A percentile compares a stretch with the other conserved stretches of the same genome.
phyloP scores from a whole-genome alignment of 495 filamentous ascomycete genomes.

The Friedmanniomyces simplex region DNA sequence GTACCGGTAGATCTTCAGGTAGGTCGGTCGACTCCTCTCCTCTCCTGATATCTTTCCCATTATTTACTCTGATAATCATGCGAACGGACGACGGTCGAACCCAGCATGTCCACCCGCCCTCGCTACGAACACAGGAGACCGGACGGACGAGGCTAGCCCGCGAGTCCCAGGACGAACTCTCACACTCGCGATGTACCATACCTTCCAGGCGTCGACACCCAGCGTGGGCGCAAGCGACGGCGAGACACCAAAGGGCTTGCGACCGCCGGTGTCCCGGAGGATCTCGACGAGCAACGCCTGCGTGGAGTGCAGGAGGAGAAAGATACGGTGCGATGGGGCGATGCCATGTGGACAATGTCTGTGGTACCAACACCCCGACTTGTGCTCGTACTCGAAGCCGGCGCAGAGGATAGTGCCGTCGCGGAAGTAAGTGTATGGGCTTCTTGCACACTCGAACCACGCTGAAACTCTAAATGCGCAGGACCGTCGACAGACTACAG shows the following conservation, averaged over 20 bases:
- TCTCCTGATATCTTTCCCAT: neutral
- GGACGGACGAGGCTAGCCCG: neutral
- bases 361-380: slow-evolving; percentile 32
- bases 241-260: neutral
- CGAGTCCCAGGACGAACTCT: neutral
- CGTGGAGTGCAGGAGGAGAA: slow-evolving; percentile 17
- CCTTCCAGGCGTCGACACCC: slow-evolving; percentile 10
- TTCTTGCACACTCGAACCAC: too few species aligned
- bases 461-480: too few species aligned
- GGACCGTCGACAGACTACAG: slow-evolving; percentile 29
- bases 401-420: slow-evolving; percentile 29
- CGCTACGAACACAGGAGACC: neutral
- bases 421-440: slow-evolving; percentile 26
- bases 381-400: slow-evolving; percentile 31
- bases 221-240: neutral
- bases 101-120: neutral
- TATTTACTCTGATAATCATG: neutral
- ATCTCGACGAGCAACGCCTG: slow-evolving; percentile 20
- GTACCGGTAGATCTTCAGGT: too few species aligned
- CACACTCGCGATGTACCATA: slow-evolving; percentile 13
- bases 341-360: slow-evolving; percentile 15
- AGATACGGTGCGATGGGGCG: slow-evolving; percentile 18
- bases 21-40: too few species aligned
- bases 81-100: neutral
- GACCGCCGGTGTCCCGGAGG: neutral